phyloP scores from a whole-genome alignment of 768 basidiomycete genomes.

The Pisolithus orientalis region DNA sequence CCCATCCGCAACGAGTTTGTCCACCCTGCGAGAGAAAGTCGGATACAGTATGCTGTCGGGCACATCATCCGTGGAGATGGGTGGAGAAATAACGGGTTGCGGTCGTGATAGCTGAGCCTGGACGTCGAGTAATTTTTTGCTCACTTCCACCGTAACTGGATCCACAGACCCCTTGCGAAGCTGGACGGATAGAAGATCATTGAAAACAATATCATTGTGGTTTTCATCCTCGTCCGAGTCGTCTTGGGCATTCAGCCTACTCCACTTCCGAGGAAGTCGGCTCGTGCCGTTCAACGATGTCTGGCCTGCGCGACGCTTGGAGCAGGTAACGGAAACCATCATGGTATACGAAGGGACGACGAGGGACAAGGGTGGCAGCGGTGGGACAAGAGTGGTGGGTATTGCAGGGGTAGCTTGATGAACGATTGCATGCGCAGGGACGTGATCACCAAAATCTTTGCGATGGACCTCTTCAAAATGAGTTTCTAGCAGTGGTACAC shows the following conservation, averaged over 20 bases:
- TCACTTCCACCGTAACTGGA: constrained; percentile 11
- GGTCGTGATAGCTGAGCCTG: constrained; percentile 17
- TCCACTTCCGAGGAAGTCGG: constrained; percentile 26
- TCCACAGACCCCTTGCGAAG: background rate
- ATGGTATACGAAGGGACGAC: background rate
- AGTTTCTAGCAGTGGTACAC: constrained; percentile 16
- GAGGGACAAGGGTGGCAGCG: constrained; percentile 10
- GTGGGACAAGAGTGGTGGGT: constrained; percentile 13
- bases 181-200: constrained; percentile 12
- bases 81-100: constrained; percentile 14
- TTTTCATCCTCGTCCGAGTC: constrained; percentile 8
- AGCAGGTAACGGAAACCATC: constrained; percentile 7
- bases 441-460: constrained; percentile 11
- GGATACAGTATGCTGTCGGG: constrained; percentile 17
- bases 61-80: constrained; percentile 5
- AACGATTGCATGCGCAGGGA: constrained; percentile 11
- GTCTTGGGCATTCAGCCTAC: constrained; percentile 19
- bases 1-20: constrained; percentile 13
- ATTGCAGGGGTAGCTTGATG: constrained; percentile 13
- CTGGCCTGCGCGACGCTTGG: constrained; percentile 2
- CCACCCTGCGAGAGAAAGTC: constrained; percentile 19
- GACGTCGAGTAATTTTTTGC: background rate
- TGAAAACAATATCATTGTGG: constrained; percentile 13
- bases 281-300: constrained; percentile 11
- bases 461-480: constrained; percentile 20